Evolutionary conservation across 2,329 filamentous ascomycete genomes (phyloP), one percentile per base, ranked within the genome.

Genomic region (Xylariomycetidae sp.): DNA sequence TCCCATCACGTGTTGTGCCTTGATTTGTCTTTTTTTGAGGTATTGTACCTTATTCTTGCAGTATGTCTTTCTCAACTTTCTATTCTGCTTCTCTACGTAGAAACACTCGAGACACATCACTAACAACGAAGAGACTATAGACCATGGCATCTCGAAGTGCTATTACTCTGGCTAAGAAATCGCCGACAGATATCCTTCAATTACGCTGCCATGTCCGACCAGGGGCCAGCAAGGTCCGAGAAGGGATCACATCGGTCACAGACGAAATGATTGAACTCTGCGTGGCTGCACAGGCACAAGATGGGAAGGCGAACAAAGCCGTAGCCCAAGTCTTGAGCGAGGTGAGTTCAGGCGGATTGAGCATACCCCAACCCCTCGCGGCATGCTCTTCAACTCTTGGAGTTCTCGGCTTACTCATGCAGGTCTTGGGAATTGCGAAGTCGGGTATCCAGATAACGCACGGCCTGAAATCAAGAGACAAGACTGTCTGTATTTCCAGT

Each of bases 281-380:
- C 29, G 80, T 85, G 3, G 60, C 79, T 1, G 80, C 79, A 0
- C 77, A 72, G 42, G 68, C 82, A 9, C 68, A 70, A 39, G 77
- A 85, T 10, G 79, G 80, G 10, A 77, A 83, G 50, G 75, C 82
- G 5, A 86, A 86, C 51, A 73, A 72, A 50, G 80, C 81, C 4
- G 76, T 84, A 3, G 59, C 76, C 30, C 64, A 70, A 23, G 58
- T 85, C 4, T 60, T 87, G 35, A 79, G 79, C 42, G 62, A 75
- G 49, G 76, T 78, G 46, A 42, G 58, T 40, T 8, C 18, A 27
- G 31, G 38, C 17, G 8, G 19, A 26, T 36, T n/a, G n/a, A n/a
- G n/a, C n/a, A n/a, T n/a, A n/a, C n/a, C n/a, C n/a, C n/a, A n/a
- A n/a, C n/a, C n/a, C n/a, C n/a, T n/a, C 30, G 24, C 8, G 25